Evolutionary conservation across 805 yeast species (phyloP).

Genomic region (Spathaspora boniae): DNA sequence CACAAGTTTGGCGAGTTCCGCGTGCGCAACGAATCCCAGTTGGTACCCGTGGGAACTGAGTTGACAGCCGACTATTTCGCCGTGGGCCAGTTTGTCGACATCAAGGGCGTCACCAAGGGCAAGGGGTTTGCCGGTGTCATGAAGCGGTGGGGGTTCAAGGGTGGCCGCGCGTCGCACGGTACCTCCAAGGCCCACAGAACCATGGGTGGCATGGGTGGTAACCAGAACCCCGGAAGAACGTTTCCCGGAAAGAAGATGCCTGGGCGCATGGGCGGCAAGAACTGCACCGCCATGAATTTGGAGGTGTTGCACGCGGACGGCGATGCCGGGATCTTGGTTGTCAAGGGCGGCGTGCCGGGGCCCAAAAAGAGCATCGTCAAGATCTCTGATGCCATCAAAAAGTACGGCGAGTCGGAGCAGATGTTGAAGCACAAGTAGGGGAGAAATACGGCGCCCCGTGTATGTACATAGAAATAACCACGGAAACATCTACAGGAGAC

Average conservation of each 20-base stretch:
- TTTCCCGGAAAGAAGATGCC: slow-evolving; percentile 98
- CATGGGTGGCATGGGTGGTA: slow-evolving; percentile 96
- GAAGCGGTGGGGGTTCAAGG: slow-evolving; percentile 89
- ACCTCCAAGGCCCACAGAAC: slow-evolving; percentile 89
- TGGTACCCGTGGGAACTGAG: slow-evolving; percentile 69
- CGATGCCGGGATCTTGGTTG: slow-evolving; percentile 73
- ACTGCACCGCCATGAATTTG: slow-evolving; percentile 70
- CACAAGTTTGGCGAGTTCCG: slow-evolving; percentile 71
- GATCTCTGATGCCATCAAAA: slow-evolving; percentile 74
- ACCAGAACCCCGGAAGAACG: slow-evolving; percentile 93
- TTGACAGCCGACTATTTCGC: slow-evolving; percentile 81
- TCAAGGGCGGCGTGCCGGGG: slow-evolving; percentile 91
- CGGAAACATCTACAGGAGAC: background rate
- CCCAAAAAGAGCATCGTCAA: slow-evolving; percentile 72
- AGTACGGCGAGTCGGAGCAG: slow-evolving; percentile 36
- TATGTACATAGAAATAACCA: slow-evolving; percentile 1
- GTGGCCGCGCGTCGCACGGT: slow-evolving; percentile 94
- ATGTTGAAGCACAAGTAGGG: slow-evolving; percentile 8
- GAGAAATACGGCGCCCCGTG: slow-evolving; percentile 3
- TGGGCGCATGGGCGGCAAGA: slow-evolving; percentile 87
- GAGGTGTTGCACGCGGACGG: slow-evolving; percentile 78
- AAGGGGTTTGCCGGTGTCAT: slow-evolving; percentile 98
- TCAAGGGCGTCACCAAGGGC: slow-evolving; percentile 79
- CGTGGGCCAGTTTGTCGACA: slow-evolving; percentile 80
- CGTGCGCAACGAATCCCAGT: slow-evolving; percentile 50